Evolutionary conservation across 73 alveolate species (phyloP), one percentile per base, ranked within the genome.

Genomic region (Urostyla sp.): DNA sequence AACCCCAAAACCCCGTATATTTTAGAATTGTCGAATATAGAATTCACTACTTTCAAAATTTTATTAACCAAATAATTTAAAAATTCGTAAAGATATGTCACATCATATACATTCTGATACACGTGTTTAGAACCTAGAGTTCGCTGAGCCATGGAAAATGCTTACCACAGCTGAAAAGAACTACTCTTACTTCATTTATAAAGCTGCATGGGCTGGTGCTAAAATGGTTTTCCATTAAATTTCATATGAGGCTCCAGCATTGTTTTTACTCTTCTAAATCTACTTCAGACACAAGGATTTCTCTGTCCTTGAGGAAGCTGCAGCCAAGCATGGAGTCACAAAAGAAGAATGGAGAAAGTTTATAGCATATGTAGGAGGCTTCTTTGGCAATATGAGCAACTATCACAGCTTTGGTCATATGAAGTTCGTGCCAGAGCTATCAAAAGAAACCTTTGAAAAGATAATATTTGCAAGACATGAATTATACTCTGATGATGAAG

Each of bases 151-250:
- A 6, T 94, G 95, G 87, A 89, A 52, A 43, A 78, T 55, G 34
- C 90, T 97, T 37, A 80, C 97, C 23, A 95, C 77, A 30, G 85
- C 94, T 53, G 98, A 94, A 84, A 95, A 92, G 90, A 85, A 81
- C 81, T 97, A 95, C 88, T 87, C 97, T 23, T 97, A 95, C 81
- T 63, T 85, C 60, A 85, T 95, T 45, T 82, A 94, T 28, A 94
- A 93, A 77, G 99, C 99, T 0, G 81, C 96, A 50, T 94, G 98
- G 98, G 96, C 94, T 46, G 99, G 99, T 11, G 89, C 92, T 30
- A 92, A 87, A 40, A 92, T 97, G 75, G 90, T 92, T 36, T 80
- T 86, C 53, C 95, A 91, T 82, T 90, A 97, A 66, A 97, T 92
- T 34, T 69, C 97, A 48, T 93, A 89, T 84, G 99, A 97, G 85